Base-by-base conservation (phyloP, 2,329 filamentous ascomycete species). In the Cordyceps sp. region DNA sequence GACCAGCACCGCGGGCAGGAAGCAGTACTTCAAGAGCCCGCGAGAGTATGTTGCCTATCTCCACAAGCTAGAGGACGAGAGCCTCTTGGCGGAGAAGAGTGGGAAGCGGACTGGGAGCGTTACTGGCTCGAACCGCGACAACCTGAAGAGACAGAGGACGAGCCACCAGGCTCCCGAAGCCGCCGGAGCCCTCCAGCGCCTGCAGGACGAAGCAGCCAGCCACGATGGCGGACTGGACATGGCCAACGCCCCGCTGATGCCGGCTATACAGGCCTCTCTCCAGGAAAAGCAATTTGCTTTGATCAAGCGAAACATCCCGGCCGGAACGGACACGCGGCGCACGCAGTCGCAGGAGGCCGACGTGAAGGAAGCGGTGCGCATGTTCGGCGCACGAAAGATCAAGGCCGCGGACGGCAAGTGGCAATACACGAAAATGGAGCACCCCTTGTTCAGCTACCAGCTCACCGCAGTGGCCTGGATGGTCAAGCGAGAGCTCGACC, bases 381-480 rank as follows among this genome's bases (percentile, higher is more conserved):
- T 38, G 1, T 49, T 49, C 2, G 47, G 49, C 0, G 38, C 30
- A 5, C 43, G n/a, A 10, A 36, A 35, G 12, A 28, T 50, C 0
- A 19, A 33, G 7, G 39, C 41, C 0, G 0, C 4, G 0, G 5
- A 44, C n/a, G 43, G 39, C 0, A 26, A 22, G 0, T 50, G 39
- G 38, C 10, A 12, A 2, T 21, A 40, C 4, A 36, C 38, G 9
- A 39, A 36, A 0, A 50, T 52, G 47, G 2, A 25, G 1, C 23
- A 6, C 2, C 17, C 35, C 0, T 42, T 75, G 1, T 58, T 58
- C 34, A 41, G 46, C 9, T 62, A 70, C 29, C 72, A 77, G 33
- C 39, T 74, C 0, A 49, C 64, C 0, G 66, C 61, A 0, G 55
- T 53, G 0, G 53, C 58, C 0, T 76, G 68, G 52, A 74, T 76